These are phyloP conservation scores for Mediolabrus comicus DNA, from an alignment of 108 stramenopile species.

Conservation along the genomic window DNA sequence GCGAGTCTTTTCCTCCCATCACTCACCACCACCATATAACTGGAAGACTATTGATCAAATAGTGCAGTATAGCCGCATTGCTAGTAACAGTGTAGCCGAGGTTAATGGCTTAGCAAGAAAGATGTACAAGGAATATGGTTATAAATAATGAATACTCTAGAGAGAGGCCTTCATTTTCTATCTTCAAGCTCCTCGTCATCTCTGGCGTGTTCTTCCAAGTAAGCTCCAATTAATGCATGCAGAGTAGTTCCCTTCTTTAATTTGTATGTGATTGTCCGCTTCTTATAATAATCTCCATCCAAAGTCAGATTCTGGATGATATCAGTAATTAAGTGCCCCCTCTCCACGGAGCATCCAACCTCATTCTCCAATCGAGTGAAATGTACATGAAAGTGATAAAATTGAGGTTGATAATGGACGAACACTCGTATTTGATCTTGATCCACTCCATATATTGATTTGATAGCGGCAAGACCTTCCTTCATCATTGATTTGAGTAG, in stretches of 20 bases:
- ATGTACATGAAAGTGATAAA: slow-evolving; percentile 79
- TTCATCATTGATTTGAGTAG: slow-evolving; percentile 53
- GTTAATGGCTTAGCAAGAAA: slow-evolving; percentile 25
- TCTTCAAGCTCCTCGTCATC: neutral
- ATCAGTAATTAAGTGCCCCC: slow-evolving; percentile 68
- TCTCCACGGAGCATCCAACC: slow-evolving; percentile 56
- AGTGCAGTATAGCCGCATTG: slow-evolving; percentile 1
- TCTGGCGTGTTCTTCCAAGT: slow-evolving; percentile 5
- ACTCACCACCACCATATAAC: slow-evolving; percentile 18
- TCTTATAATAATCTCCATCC: slow-evolving; percentile 57
- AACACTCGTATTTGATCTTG: slow-evolving; percentile 62
- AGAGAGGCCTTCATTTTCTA: too few species aligned
- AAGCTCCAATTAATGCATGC: slow-evolving; percentile 14
- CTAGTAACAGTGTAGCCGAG: neutral
- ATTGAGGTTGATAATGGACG: slow-evolving; percentile 77
- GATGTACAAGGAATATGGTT: slow-evolving; percentile 31
- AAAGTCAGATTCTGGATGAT: slow-evolving; percentile 71
- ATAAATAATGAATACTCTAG: too few species aligned
- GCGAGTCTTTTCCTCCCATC: neutral
- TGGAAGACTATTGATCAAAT: slow-evolving; percentile 27
- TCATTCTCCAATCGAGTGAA: slow-evolving; percentile 72
- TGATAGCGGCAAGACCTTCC: slow-evolving; percentile 50
- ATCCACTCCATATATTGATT: slow-evolving; percentile 59
- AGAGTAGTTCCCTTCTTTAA: slow-evolving; percentile 31
- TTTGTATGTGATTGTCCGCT: slow-evolving; percentile 62